Base-by-base conservation (phyloP, 2,329 filamentous ascomycete genomes). In the Phaeomoniella chlamydospora region DNA sequence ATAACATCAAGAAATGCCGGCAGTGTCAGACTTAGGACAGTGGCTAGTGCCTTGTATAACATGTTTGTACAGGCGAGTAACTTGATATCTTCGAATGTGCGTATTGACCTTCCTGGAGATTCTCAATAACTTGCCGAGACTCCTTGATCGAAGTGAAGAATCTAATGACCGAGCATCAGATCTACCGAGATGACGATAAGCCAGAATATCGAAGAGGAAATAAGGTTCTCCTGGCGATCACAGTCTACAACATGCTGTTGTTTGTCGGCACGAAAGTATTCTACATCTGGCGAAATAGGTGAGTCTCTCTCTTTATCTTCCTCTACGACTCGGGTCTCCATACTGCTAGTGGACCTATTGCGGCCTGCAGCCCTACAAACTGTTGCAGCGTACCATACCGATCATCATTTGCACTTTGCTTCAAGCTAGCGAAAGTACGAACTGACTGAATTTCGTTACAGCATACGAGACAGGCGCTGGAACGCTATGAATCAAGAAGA, bases 131-230 rank as follows among this genome's bases (percentile, higher is more conserved):
- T n/a, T n/a, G n/a, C n/a, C n/a, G n/a, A n/a, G n/a, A n/a, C n/a
- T n/a, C n/a, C n/a, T n/a, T n/a, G n/a, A n/a, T n/a, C 15, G 31
- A 22, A 31, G 26, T 33, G 38, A 16, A 32, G 18, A 11, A 9
- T 17, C 9, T 12, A 13, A n/a, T 15, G n/a, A n/a, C 36, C 33
- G 16, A 38, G 13, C 12, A 18, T 37, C 29, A 69, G 41, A 65
- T 70, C 41, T 70, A 70, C 42, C 57, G 67, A 18, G 45, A 49
- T 2, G 58, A 64, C 38, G 72, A 76, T 38, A 58, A 59, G 4
- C 71, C 72, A 0, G 67, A 68, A 45, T 77, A 74, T 48, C 66
- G 69, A 39, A 61, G 47, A 3, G 72, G 72, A 5, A 77, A 77
- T 53, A 68, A 59, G 15, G 65, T 74, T 3, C 59, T 74, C 34